Evolutionary conservation across 2,329 filamentous ascomycete species (phyloP).

Genomic region (Pseudogymnoascus destructans): DNA sequence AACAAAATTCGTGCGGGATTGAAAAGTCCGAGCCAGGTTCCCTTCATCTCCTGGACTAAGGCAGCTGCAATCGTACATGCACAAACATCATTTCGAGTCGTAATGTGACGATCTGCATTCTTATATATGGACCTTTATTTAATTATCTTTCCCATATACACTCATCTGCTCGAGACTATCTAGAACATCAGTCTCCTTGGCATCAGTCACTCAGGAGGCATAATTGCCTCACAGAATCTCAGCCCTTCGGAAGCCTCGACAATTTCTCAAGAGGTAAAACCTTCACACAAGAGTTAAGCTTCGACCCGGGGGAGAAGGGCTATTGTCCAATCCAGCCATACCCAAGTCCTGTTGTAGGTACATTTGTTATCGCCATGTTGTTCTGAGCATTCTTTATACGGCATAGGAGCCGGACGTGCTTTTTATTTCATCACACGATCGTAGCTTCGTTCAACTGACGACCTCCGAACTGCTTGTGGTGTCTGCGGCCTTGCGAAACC

Average conservation of each 20-base stretch:
- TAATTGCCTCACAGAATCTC: not conserved
- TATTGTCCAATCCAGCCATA: not conserved
- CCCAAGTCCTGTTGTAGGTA: not conserved
- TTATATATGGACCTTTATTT: not conserved
- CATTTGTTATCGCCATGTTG: not conserved
- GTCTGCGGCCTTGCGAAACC: constrained; percentile 48
- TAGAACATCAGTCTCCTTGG: not conserved
- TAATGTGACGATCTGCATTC: not conserved
- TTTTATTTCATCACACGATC: not conserved
- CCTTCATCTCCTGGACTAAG: too few relatives aligned
- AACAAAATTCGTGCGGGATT: too few relatives aligned
- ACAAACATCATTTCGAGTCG: too few relatives aligned
- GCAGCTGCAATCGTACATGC: too few relatives aligned
- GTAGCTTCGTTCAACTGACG: not conserved
- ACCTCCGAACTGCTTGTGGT: not conserved
- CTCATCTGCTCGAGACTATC: not conserved
- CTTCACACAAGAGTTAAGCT: not conserved
- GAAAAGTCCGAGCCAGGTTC: too few relatives aligned
- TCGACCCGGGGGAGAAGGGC: not conserved
- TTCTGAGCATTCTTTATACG: not conserved
- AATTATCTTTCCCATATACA: not conserved
- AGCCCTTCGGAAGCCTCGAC: not conserved
- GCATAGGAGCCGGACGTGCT: not conserved
- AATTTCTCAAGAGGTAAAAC: not conserved
- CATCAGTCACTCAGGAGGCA: not conserved